Evolutionary conservation across 768 basidiomycete species (phyloP).

Genomic region (Butyriboletus loyo): DNA sequence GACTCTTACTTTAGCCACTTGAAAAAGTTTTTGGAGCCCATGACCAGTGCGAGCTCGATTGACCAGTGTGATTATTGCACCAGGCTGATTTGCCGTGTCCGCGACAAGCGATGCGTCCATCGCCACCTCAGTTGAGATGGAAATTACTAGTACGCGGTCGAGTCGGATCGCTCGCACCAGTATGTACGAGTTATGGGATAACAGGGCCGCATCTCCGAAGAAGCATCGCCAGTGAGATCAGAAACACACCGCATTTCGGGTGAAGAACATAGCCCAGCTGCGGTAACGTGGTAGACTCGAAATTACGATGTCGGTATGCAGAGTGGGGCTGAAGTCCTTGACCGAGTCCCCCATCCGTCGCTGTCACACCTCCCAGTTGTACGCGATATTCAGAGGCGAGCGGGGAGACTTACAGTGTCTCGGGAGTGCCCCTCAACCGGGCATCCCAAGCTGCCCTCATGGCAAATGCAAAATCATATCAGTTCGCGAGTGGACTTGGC

Average conservation of each 20-base stretch:
- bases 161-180: neutral
- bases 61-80: too few species aligned
- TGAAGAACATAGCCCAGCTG: neutral
- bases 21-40: too few species aligned
- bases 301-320: neutral
- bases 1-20: neutral
- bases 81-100: neutral
- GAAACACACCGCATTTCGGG: neutral
- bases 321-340: neutral
- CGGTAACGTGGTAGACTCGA: neutral
- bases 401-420: too few species aligned
- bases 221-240: neutral
- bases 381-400: neutral
- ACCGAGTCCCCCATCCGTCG: neutral
- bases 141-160: neutral
- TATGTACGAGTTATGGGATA: neutral
- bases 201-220: neutral
- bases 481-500: too few species aligned
- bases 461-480: too few species aligned
- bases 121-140: too few species aligned
- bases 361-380: neutral
- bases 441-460: neutral
- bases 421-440: neutral
- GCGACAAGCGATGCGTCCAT: neutral
- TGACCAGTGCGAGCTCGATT: too few species aligned